Conservation (phyloP, 352 stramenopile genomes). For the Pythium insidiosum region DNA sequence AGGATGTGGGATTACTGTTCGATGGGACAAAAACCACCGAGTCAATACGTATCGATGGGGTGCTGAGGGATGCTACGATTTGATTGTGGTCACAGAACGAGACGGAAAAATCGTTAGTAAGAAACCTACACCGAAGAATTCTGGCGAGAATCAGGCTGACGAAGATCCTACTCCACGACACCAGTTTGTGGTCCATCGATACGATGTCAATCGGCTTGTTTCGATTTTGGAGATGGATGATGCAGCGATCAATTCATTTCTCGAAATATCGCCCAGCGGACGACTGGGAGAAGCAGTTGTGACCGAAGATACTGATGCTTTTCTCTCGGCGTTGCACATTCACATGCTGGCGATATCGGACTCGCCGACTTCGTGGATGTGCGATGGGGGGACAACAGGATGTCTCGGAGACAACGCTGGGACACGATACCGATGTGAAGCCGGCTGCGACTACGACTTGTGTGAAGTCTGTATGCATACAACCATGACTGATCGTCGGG, state of each 20-base stretch:
- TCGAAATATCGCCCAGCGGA: constrained; percentile 27
- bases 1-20: constrained; percentile 67
- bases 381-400: constrained; percentile 40
- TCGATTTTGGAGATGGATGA: constrained; percentile 45
- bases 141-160: no score
- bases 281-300: constrained; percentile 1
- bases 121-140: constrained; percentile 19
- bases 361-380: constrained; percentile 65
- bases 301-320: constrained; percentile 11
- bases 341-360: constrained; percentile 39
- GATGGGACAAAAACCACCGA: constrained; percentile 78
- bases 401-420: constrained; percentile 51
- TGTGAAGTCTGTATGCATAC: constrained; percentile 48
- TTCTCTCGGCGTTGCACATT: constrained; percentile 39
- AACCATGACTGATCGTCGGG: constrained; percentile 25
- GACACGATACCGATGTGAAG: constrained; percentile 52
- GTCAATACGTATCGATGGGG: constrained; percentile 82
- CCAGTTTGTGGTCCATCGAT: constrained; percentile 54
- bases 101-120: constrained; percentile 31
- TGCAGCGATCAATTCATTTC: constrained; percentile 41
- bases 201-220: constrained; percentile 36
- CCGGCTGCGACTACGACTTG: constrained; percentile 69
- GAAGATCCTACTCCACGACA: constrained; percentile 29
- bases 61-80: constrained; percentile 66
- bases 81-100: constrained; percentile 61